Evolutionary conservation across 352 stramenopile genomes (phyloP).

Genomic region (Stephanocyclus meneghinianus): DNA sequence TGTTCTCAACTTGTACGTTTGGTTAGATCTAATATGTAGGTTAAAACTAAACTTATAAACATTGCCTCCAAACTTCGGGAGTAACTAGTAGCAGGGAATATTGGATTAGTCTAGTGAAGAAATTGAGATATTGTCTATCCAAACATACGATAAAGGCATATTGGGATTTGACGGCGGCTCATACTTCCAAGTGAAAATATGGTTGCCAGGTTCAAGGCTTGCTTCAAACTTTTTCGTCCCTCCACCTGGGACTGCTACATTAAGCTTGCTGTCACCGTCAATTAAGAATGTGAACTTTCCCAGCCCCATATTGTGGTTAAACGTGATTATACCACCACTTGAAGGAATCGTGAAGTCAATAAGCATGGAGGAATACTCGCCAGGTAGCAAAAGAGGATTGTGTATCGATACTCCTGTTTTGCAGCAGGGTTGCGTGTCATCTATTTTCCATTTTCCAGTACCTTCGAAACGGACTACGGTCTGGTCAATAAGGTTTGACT

Average conservation of each 20-base stretch:
- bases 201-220: neutral
- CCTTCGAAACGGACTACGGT: slow-evolving; percentile 4
- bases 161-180: neutral
- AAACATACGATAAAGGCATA: slow-evolving; percentile 5
- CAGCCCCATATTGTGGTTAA: slow-evolving; percentile 10
- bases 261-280: neutral
- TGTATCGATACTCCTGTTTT: slow-evolving; percentile 1
- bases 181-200: slow-evolving; percentile 14
- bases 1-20: too few species aligned
- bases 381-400: neutral
- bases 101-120: too few species aligned
- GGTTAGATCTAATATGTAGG: too few species aligned
- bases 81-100: too few species aligned
- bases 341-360: slow-evolving; percentile 2
- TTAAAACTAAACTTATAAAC: too few species aligned
- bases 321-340: neutral
- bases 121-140: slow-evolving; percentile 14
- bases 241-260: neutral
- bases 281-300: slow-evolving; percentile 8
- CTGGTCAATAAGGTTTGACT: neutral
- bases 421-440: slow-evolving; percentile 3
- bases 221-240: neutral
- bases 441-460: slow-evolving; percentile 4
- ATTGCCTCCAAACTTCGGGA: too few species aligned
- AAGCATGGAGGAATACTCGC: slow-evolving; percentile 8